phyloP scores from a whole-genome alignment of 345 rosid genomes.

The Gossypium sturtianum region DNA sequence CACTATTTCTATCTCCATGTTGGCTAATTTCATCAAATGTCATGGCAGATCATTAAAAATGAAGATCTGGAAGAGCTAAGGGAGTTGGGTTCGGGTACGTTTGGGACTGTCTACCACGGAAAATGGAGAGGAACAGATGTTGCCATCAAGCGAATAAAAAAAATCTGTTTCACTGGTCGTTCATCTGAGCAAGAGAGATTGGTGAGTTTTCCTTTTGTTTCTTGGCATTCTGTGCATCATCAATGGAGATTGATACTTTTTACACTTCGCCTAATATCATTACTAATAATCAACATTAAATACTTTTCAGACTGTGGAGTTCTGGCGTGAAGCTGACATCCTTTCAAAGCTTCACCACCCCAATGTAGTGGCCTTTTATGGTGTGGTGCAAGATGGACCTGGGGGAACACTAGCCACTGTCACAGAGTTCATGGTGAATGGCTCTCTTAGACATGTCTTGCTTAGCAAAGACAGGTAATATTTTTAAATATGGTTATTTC shows the following conservation, averaged over 20 bases:
- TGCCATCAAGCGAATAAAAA: conserved; percentile 91
- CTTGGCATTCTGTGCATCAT: conserved; percentile 6
- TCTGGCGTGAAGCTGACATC: conserved; percentile 99
- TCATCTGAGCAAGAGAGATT: conserved; percentile 94
- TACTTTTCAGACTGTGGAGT: conserved; percentile 62
- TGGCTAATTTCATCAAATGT: conserved; percentile 7
- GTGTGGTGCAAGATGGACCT: conserved; percentile 96
- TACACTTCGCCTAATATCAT: background rate
- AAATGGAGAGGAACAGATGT: conserved; percentile 99
- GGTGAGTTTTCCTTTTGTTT: conserved; percentile 38
- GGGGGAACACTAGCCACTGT: conserved; percentile 94
- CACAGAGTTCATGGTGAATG: conserved; percentile 95
- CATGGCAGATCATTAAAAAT: conserved; percentile 64
- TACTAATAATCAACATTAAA: background rate
- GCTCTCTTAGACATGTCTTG: conserved; percentile 92
- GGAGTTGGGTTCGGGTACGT: conserved; percentile 94
- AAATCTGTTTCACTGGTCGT: conserved; percentile 86
- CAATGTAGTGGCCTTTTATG: conserved; percentile 95
- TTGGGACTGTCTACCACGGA: conserved; percentile 98
- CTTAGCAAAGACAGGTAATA: conserved; percentile 81
- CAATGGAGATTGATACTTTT: conserved; percentile 7
- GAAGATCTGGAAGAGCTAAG: conserved; percentile 94
- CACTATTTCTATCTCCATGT: conserved; percentile 3
- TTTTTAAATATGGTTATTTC: background rate
- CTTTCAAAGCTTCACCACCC: conserved; percentile 98